These are phyloP conservation scores for Globisporangium canariense DNA, from an alignment of 352 stramenopile genomes.

Conservation along the genomic window DNA sequence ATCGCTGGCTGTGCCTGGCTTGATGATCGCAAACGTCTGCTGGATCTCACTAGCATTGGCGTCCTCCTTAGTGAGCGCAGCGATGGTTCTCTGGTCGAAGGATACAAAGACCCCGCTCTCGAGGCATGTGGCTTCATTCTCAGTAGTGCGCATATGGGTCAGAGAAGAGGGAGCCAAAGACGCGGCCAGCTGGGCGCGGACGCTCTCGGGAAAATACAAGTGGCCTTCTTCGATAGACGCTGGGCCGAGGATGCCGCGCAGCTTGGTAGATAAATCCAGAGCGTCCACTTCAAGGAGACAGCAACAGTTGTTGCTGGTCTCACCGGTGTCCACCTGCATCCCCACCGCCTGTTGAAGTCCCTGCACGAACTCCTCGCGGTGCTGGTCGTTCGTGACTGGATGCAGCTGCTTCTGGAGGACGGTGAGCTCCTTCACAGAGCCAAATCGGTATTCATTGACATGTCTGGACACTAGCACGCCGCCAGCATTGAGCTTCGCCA, in stretches of 20 bases:
- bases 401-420: constrained; percentile 10
- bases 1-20: constrained; percentile 46
- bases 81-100: constrained; percentile 14
- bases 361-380: constrained; percentile 1
- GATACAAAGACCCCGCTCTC: constrained; percentile 45
- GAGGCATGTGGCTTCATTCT: constrained; percentile 31
- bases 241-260: constrained; percentile 39
- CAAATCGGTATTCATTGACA: background rate
- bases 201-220: constrained; percentile 46
- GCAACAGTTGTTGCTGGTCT: background rate
- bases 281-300: constrained; percentile 41
- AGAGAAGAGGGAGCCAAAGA: constrained; percentile 16
- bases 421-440: background rate
- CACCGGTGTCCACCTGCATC: background rate
- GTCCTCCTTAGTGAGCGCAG: background rate
- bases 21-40: constrained; percentile 58
- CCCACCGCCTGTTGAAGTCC: constrained; percentile 5
- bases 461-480: constrained; percentile 15
- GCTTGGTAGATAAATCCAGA: constrained; percentile 30
- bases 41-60: constrained; percentile 14
- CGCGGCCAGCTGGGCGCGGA: constrained; percentile 31
- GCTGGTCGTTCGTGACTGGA: constrained; percentile 3
- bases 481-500: constrained; percentile 25
- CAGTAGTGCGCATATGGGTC: constrained; percentile 20
- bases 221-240: constrained; percentile 25